phyloP scores from a whole-genome alignment of 2,329 filamentous ascomycete species.

The Phaeosphaeriaceae sp. region DNA sequence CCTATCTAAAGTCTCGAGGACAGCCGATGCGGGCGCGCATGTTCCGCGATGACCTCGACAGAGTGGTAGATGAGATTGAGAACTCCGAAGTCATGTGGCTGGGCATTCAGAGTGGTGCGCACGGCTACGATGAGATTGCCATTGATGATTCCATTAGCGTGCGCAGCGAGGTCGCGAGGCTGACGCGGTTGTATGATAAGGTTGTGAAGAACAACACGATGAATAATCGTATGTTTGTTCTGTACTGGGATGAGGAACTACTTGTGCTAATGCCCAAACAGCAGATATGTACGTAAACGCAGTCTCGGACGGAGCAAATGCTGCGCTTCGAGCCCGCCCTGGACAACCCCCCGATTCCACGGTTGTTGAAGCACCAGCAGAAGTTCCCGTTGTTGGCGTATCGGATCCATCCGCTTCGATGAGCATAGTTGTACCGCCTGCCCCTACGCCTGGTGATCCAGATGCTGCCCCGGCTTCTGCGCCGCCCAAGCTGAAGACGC shows the following conservation, averaged over 20 bases:
- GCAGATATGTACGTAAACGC: conserved; percentile 17
- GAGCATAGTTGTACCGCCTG: conserved; percentile 12
- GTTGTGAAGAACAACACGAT: conserved; percentile 28
- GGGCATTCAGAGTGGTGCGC: conserved; percentile 50
- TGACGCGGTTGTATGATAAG: conserved; percentile 27
- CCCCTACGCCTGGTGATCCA: conserved; percentile 18
- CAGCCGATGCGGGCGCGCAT: conserved; percentile 51
- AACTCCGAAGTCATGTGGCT: conserved; percentile 53
- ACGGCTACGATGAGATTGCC: conserved; percentile 56
- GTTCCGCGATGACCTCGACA: conserved; percentile 50
- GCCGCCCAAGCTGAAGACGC: conserved; percentile 17
- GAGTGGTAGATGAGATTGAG: conserved; percentile 51
- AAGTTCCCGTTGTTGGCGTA: conserved; percentile 2
- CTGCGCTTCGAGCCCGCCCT: conserved; percentile 11
- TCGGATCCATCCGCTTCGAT: conserved; percentile 16
- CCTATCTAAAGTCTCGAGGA: conserved; percentile 49
- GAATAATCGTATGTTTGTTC: conserved; percentile 23
- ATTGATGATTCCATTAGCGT: conserved; percentile 53
- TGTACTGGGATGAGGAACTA: background rate
- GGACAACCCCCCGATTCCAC: conserved; percentile 3
- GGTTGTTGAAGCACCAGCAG: background rate
- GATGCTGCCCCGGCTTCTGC: conserved; percentile 26
- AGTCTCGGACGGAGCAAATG: conserved; percentile 9
- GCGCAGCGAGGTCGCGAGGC: conserved; percentile 24
- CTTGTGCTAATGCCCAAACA: conserved; percentile 1